Percentiles rank a stretch among this genome's conserved stretches.
Conservation (phyloP, 2,329 filamentous ascomycete genomes). For the Geoglossum cookeanum region DNA sequence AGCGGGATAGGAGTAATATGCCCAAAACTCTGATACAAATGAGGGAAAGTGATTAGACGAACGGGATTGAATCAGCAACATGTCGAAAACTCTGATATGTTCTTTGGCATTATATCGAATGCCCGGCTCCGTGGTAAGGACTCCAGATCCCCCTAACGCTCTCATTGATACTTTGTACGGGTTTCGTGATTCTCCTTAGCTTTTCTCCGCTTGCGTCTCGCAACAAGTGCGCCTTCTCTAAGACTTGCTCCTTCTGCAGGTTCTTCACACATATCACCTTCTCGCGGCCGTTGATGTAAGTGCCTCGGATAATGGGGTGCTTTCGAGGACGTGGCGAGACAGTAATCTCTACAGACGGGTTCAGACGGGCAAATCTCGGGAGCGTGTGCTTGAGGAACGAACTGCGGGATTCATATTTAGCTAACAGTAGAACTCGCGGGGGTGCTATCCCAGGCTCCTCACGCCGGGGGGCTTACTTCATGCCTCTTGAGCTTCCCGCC, state of each 20-base stretch:
- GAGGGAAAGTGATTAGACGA: not conserved
- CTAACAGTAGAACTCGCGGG: not conserved
- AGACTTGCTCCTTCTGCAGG: conserved; percentile 57
- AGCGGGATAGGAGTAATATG: not conserved
- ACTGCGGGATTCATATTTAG: conserved; percentile 25
- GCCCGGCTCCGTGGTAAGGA: conserved; percentile 35
- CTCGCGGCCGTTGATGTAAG: conserved; percentile 79
- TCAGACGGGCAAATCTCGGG: conserved; percentile 54
- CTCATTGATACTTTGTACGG: conserved; percentile 42
- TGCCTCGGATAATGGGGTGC: conserved; percentile 73
- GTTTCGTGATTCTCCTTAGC: conserved; percentile 42
- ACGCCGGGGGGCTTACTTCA: conserved; percentile 47
- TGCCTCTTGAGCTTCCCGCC: conserved; percentile 80
- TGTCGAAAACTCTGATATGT: not conserved
- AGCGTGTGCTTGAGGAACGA: conserved; percentile 65
- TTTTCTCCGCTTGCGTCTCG: conserved; percentile 60
- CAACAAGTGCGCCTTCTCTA: conserved; percentile 58
- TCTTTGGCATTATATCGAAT: not conserved
- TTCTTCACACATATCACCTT: conserved; percentile 84
- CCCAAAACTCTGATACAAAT: not conserved
- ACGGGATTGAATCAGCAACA: not conserved
- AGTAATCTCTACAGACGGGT: conserved; percentile 80
- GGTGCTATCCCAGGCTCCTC: no score
- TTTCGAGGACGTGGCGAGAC: conserved; percentile 78
- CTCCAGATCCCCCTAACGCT: conserved; percentile 54